Conservation (phyloP, 345 rosid species). For the Moricandia moricandioides region DNA sequence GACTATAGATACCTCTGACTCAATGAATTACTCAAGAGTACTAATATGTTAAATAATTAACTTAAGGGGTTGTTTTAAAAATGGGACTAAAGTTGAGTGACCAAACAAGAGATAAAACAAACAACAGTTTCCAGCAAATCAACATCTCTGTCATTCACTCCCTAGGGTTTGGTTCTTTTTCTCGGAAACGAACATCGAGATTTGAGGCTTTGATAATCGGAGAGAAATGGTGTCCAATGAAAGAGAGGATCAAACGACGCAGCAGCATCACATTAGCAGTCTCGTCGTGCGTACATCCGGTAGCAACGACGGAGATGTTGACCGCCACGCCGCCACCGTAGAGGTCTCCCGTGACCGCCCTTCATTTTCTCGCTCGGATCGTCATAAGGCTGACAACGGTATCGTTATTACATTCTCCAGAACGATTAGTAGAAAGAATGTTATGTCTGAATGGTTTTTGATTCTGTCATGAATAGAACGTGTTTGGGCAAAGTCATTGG, state of each 20-base stretch:
- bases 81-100: neutral
- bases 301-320: slow-evolving; percentile 45
- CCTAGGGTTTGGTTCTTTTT: slow-evolving; percentile 3
- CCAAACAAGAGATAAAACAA: neutral
- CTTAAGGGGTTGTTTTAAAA: neutral
- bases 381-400: slow-evolving; percentile 45
- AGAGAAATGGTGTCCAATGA: slow-evolving; percentile 69
- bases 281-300: slow-evolving; percentile 75
- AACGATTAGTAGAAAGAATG: slow-evolving; percentile 39
- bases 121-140: slow-evolving; percentile 9
- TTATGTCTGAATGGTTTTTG: slow-evolving; percentile 46
- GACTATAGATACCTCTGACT: neutral
- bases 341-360: slow-evolving; percentile 68
- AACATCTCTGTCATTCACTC: slow-evolving; percentile 8
- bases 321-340: slow-evolving; percentile 42
- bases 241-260: slow-evolving; percentile 47
- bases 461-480: neutral
- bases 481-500: slow-evolving; percentile 35
- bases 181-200: slow-evolving; percentile 25
- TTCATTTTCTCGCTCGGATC: slow-evolving; percentile 54
- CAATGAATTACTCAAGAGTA: neutral
- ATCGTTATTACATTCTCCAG: neutral
- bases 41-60: neutral
- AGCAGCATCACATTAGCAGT: slow-evolving; percentile 61
- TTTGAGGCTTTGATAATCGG: slow-evolving; percentile 13